A percentile compares a stretch with the other conserved stretches of the same genome.
phyloP scores from a whole-genome alignment of 306 rosid species.

The Spatholobus suberectus region DNA sequence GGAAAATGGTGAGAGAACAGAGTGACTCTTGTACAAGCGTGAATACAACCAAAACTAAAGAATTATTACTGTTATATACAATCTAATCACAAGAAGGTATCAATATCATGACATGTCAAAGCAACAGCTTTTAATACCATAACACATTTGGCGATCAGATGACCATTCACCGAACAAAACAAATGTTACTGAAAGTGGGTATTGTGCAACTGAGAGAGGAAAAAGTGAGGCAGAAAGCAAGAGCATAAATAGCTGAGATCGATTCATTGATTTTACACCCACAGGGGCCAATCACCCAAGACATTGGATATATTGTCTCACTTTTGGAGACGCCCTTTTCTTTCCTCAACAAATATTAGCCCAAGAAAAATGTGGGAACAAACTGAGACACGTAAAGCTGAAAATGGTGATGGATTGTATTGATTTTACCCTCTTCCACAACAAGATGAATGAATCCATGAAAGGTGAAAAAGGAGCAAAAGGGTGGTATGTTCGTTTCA shows the following conservation, averaged over 20 bases:
- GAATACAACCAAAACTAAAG: constrained; percentile 51
- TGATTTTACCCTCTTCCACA: not conserved
- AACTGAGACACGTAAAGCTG: constrained; percentile 33
- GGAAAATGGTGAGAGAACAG: not conserved
- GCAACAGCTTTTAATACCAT: constrained; percentile 41
- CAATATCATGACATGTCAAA: constrained; percentile 40
- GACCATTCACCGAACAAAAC: constrained; percentile 50
- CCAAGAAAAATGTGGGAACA: constrained; percentile 36
- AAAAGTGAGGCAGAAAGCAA: constrained; percentile 42
- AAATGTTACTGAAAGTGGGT: constrained; percentile 55
- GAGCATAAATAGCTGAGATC: constrained; percentile 45
- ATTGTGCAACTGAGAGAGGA: constrained; percentile 31
- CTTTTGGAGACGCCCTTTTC: constrained; percentile 26
- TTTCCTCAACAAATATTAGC: not conserved
- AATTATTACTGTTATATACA: constrained; percentile 43
- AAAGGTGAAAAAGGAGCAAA: not conserved
- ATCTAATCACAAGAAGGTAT: constrained; percentile 43
- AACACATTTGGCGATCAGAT: constrained; percentile 38
- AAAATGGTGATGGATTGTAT: not conserved
- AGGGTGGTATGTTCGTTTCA: not conserved
- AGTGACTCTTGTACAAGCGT: constrained; percentile 21
- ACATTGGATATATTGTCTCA: constrained; percentile 47
- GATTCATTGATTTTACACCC: constrained; percentile 53
- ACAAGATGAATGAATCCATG: not conserved
- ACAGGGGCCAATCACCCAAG: constrained; percentile 39